Evolutionary conservation across 192 early-diverging fungal species (phyloP).

Genomic region (Coemansia sp.): DNA sequence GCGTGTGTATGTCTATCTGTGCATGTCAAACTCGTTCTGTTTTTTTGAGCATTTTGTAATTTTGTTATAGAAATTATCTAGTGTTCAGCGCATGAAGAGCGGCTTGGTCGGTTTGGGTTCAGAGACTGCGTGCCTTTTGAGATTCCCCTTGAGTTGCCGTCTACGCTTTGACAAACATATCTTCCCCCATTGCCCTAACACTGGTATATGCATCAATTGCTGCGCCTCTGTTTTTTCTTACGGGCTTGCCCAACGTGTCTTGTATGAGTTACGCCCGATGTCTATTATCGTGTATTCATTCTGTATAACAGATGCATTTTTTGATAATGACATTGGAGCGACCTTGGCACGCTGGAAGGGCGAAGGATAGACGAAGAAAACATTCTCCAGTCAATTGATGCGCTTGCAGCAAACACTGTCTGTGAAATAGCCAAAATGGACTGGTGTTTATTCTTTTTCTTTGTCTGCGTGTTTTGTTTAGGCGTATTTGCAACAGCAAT

Average conservation of each 20-base stretch:
- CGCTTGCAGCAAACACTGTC: no score
- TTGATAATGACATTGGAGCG: background rate
- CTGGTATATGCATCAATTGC: background rate
- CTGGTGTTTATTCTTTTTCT: no score
- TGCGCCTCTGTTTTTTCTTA: background rate
- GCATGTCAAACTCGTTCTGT: background rate
- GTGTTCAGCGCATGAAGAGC: constrained; percentile 10
- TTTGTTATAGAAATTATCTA: background rate
- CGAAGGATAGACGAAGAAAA: background rate
- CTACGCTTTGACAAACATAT: constrained; percentile 23
- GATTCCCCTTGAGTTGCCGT: constrained; percentile 49
- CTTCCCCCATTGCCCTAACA: background rate
- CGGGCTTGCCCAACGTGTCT: background rate
- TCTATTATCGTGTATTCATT: background rate
- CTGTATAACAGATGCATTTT: background rate
- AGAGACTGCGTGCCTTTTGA: constrained; percentile 34
- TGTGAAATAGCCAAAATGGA: no score
- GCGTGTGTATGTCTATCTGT: background rate
- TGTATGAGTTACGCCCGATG: constrained; percentile 14
- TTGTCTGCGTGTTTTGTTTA: background rate
- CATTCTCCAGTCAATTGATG: no score
- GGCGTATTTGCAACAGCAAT: background rate
- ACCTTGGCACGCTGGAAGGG: background rate
- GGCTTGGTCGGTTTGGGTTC: constrained; percentile 6
- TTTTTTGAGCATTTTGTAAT: constrained; percentile 9